Conservation (phyloP, 2,329 filamentous ascomycete genomes). For the Nothopassalora personata region DNA sequence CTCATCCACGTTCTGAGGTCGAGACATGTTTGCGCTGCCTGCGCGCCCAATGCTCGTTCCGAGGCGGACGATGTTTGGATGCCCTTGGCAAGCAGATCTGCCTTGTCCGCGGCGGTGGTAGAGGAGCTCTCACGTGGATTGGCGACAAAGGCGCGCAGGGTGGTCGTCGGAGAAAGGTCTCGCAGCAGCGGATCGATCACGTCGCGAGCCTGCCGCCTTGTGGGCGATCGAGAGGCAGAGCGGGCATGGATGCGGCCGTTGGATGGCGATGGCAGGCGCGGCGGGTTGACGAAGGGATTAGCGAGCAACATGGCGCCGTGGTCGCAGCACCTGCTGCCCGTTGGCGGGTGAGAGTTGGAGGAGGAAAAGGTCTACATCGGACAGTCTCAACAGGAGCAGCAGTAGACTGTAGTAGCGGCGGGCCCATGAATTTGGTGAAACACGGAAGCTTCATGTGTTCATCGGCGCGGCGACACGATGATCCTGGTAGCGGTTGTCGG, state of each 20-base stretch:
- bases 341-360: neutral
- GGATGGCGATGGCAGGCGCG: conserved; percentile 20
- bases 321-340: neutral
- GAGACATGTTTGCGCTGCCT: conserved; percentile 64
- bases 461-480: neutral
- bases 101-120: conserved; percentile 11
- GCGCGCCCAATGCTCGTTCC: conserved; percentile 66
- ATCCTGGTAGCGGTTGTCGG: neutral
- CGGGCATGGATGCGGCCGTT: conserved; percentile 20
- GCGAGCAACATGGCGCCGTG: conserved; percentile 19
- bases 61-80: conserved; percentile 58
- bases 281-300: conserved; percentile 29
- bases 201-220: conserved; percentile 24
- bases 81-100: conserved; percentile 45
- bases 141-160: conserved; percentile 56
- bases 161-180: conserved; percentile 56
- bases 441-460: neutral
- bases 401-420: neutral
- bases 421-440: neutral
- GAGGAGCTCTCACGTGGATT: conserved; percentile 10
- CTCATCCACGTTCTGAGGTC: conserved; percentile 68
- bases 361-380: neutral
- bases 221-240: conserved; percentile 28
- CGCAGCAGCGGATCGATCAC: conserved; percentile 46
- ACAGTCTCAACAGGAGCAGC: neutral